These are phyloP conservation scores for Myriosclerotinia duriaeana DNA, from an alignment of 2,329 filamentous ascomycete genomes.

Conservation along the genomic window DNA sequence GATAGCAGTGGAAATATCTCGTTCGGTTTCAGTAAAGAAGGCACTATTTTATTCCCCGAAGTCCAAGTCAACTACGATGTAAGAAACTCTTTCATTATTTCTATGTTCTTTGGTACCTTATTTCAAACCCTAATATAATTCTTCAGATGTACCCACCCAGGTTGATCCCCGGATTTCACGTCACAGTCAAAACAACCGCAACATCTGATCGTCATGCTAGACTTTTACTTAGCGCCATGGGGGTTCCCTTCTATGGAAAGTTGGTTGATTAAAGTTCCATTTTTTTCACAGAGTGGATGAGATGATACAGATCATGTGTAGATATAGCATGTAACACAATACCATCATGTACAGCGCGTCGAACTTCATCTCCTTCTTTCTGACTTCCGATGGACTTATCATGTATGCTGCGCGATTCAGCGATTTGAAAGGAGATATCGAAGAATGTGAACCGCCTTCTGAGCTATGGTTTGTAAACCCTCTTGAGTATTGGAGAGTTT, in stretches of 20 bases:
- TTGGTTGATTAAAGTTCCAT: slow-evolving; percentile 33
- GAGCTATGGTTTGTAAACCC: background rate
- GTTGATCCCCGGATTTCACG: slow-evolving; percentile 43
- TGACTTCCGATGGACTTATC: background rate
- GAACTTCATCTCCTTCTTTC: background rate
- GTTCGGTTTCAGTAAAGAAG: slow-evolving; percentile 74
- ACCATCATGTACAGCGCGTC: slow-evolving; percentile 5
- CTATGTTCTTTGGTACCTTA: slow-evolving; percentile 1
- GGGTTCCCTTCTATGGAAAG: slow-evolving; percentile 38
- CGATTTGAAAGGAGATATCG: background rate
- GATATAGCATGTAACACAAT: slow-evolving; percentile 21
- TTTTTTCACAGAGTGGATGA: background rate
- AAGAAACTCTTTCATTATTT: slow-evolving; percentile 45
- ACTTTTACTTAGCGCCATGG: slow-evolving; percentile 37
- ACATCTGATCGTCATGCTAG: slow-evolving; percentile 38
- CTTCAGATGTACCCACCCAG: slow-evolving; percentile 57
- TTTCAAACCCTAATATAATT: slow-evolving; percentile 26
- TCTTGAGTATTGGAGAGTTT: background rate
- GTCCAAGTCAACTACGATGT: slow-evolving; percentile 94
- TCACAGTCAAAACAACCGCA: slow-evolving; percentile 40
- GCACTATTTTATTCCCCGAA: slow-evolving; percentile 85
- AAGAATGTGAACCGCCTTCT: no score
- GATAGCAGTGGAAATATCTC: slow-evolving; percentile 85
- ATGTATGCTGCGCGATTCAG: background rate
- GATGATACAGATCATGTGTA: slow-evolving; percentile 15